phyloP scores from a whole-genome alignment of 306 rosid species.

The Mimosa bimucronata region DNA sequence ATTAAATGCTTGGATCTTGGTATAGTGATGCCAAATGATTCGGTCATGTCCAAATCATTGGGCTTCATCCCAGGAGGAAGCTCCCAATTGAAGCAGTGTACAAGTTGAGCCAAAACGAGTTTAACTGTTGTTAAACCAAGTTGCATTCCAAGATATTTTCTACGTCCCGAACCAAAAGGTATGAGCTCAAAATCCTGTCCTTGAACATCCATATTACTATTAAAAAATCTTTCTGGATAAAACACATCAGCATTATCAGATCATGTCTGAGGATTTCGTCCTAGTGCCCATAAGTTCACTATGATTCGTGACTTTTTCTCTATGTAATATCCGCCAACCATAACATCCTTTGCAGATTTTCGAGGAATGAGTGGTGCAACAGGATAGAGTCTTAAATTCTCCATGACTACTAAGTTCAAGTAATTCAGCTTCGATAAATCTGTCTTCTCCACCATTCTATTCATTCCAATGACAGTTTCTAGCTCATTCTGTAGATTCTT shows the following conservation, averaged over 20 bases:
- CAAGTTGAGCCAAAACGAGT: slow-evolving; percentile 40
- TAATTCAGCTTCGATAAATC: slow-evolving; percentile 42
- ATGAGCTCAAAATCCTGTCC: slow-evolving; percentile 30
- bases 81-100: slow-evolving; percentile 51
- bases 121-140: slow-evolving; percentile 28
- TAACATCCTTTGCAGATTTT: slow-evolving; percentile 16
- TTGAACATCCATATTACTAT: slow-evolving; percentile 3
- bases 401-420: slow-evolving; percentile 45
- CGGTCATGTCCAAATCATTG: slow-evolving; percentile 41
- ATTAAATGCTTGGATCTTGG: slow-evolving; percentile 27
- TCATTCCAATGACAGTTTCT: slow-evolving; percentile 28
- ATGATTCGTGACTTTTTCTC: slow-evolving; percentile 31
- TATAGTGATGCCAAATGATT: slow-evolving; percentile 26
- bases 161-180: slow-evolving; percentile 48
- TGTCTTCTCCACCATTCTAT: slow-evolving; percentile 36
- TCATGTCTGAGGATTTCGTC: slow-evolving; percentile 37
- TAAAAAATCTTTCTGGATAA: slow-evolving; percentile 40
- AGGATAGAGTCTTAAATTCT: slow-evolving; percentile 39
- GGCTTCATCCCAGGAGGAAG: slow-evolving; percentile 29
- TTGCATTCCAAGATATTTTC: slow-evolving; percentile 45
- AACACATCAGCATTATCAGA: slow-evolving; percentile 38
- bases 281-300: slow-evolving; percentile 43
- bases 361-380: slow-evolving; percentile 26
- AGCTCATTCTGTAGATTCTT: slow-evolving; percentile 44
- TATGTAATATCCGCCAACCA: slow-evolving; percentile 31